Evolutionary conservation across 192 early-diverging fungal species (phyloP).

Genomic region (Coemansia sp.): DNA sequence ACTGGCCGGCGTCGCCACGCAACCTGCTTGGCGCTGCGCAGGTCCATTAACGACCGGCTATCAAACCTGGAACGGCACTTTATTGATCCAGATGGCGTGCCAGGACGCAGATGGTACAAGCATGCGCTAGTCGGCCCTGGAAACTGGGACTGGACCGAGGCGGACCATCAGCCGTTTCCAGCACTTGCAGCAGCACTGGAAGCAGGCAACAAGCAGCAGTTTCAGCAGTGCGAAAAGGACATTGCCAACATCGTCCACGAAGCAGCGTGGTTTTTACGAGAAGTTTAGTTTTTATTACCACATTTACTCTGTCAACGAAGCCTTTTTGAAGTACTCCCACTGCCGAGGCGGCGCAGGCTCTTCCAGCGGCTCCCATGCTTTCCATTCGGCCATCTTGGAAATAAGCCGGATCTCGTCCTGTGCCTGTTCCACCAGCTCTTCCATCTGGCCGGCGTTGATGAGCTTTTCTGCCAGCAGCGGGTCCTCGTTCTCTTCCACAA

Average conservation of each 20-base stretch:
- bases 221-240: conserved; percentile 29
- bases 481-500: conserved; percentile 74
- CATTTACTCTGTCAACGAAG: conserved; percentile 26
- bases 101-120: conserved; percentile 61
- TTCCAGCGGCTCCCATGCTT: conserved; percentile 85
- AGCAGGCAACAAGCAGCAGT: conserved; percentile 24
- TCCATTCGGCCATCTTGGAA: conserved; percentile 82
- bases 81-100: conserved; percentile 57
- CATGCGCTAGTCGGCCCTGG: conserved; percentile 61
- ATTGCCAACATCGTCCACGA: conserved; percentile 36
- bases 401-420: conserved; percentile 84
- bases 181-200: conserved; percentile 55
- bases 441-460: conserved; percentile 81
- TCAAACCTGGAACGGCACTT: conserved; percentile 58
- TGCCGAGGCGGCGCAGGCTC: conserved; percentile 74
- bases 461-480: conserved; percentile 73
- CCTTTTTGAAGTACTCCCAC: conserved; percentile 68
- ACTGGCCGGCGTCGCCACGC: conserved; percentile 29
- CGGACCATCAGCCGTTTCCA: conserved; percentile 53
- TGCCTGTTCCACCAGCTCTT: conserved; percentile 87
- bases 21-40: conserved; percentile 35
- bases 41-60: conserved; percentile 51
- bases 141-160: conserved; percentile 27
- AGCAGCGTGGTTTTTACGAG: conserved; percentile 50
- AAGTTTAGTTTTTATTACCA: conserved; percentile 9